Percentiles rank a stretch among this genome's conserved stretches.
Evolutionary conservation across 208 protist genomes (phyloP).

Genomic region (Novymonas esmeraldas): DNA sequence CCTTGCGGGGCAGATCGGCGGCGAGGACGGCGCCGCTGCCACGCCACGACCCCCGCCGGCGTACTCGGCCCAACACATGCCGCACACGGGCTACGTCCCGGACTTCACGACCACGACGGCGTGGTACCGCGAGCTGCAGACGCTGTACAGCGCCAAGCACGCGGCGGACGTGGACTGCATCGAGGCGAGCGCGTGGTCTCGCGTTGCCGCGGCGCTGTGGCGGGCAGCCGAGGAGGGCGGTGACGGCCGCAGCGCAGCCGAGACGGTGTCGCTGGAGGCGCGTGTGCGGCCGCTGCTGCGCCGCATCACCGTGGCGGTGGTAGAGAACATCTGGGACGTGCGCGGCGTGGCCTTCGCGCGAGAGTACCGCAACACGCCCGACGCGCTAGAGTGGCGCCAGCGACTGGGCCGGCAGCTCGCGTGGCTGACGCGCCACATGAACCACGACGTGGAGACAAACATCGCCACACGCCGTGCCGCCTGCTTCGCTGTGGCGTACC

Average conservation of each 20-base stretch:
- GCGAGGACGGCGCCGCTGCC: not conserved
- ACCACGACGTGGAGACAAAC: conserved; percentile 5
- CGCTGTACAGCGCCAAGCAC: conserved; percentile 72
- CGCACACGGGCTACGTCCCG: conserved; percentile 89
- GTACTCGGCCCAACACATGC: conserved; percentile 39
- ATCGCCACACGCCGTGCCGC: conserved; percentile 10
- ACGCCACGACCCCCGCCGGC: not conserved
- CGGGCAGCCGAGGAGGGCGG: not conserved
- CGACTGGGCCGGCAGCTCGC: conserved; percentile 8
- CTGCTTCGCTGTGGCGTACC: conserved; percentile 22
- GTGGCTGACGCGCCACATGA: conserved; percentile 12
- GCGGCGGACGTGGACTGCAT: conserved; percentile 45
- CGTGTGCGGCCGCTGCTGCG: conserved; percentile 13
- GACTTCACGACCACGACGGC: conserved; percentile 96
- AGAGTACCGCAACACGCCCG: conserved; percentile 4
- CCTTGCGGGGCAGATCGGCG: conserved; percentile 10
- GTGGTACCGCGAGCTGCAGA: conserved; percentile 91
- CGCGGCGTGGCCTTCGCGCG: conserved; percentile 28
- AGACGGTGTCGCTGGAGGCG: not conserved
- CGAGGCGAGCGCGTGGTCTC: conserved; percentile 24
- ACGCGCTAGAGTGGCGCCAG: conserved; percentile 20
- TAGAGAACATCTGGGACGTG: conserved; percentile 55
- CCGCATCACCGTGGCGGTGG: conserved; percentile 6
- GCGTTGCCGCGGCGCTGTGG: conserved; percentile 4
- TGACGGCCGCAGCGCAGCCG: not conserved